Conservation (phyloP, 345 rosid species). For the Gossypium stocksii region DNA sequence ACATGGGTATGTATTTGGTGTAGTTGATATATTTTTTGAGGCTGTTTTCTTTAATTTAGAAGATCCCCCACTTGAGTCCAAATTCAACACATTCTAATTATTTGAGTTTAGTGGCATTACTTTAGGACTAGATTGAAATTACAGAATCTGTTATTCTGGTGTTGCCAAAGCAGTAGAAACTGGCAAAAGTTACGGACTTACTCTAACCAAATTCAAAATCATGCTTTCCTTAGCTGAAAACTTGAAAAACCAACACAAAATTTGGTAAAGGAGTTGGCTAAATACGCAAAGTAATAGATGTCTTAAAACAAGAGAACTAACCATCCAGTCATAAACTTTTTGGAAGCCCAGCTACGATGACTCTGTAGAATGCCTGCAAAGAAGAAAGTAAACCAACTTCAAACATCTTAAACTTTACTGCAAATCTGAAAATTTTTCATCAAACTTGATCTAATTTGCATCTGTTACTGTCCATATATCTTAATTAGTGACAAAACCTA, state of each 20-base stretch:
- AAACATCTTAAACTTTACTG: background rate
- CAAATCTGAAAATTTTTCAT: background rate
- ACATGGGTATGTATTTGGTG: too few relatives aligned
- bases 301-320: conserved; percentile 19
- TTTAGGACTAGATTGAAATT: background rate
- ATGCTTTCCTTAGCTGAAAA: background rate
- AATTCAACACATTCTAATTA: background rate
- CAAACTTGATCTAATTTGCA: background rate
- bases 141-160: background rate
- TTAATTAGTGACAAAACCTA: background rate
- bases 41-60: too few relatives aligned
- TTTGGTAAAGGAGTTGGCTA: background rate
- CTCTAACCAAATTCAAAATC: background rate
- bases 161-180: background rate
- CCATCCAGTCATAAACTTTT: conserved; percentile 77
- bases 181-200: background rate
- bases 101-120: background rate
- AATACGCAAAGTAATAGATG: background rate
- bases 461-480: background rate
- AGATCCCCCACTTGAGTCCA: background rate
- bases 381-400: background rate
- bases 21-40: too few relatives aligned
- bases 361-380: conserved; percentile 54
- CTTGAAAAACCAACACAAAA: background rate
- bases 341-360: conserved; percentile 68